A percentile compares a stretch with the other conserved stretches of the same genome.
phyloP scores from a whole-genome alignment of 2,329 filamentous ascomycete genomes.

The Aureobasidium sp. region DNA sequence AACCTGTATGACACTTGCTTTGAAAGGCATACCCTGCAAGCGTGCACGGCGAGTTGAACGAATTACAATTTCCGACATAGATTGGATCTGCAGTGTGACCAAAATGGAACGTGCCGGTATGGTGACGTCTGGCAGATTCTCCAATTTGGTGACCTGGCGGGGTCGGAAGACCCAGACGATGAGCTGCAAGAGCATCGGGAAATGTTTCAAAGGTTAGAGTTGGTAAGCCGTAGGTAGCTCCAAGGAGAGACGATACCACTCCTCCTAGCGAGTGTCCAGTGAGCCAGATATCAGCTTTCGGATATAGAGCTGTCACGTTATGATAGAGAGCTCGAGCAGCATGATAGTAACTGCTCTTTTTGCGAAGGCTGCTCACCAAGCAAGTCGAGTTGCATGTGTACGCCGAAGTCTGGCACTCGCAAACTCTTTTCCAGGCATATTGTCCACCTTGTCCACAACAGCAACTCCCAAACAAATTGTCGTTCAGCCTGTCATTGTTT shows the following conservation, averaged over 20 bases:
- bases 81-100: constrained; percentile 90
- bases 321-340: constrained; percentile 82
- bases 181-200: constrained; percentile 76
- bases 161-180: constrained; percentile 70
- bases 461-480: constrained; percentile 93
- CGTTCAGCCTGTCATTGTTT: constrained; percentile 81
- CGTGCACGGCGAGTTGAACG: constrained; percentile 76
- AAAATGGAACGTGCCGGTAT: constrained; percentile 78
- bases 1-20: constrained; percentile 75
- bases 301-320: constrained; percentile 81
- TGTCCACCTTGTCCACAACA: constrained; percentile 88
- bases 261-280: constrained; percentile 85
- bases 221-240: constrained; percentile 78
- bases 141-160: constrained; percentile 69
- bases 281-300: constrained; percentile 73
- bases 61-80: constrained; percentile 85
- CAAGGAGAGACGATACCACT: constrained; percentile 72
- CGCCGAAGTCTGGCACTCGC: constrained; percentile 78
- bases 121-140: constrained; percentile 55
- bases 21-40: constrained; percentile 88
- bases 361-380: constrained; percentile 61
- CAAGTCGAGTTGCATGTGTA: constrained; percentile 89
- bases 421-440: constrained; percentile 82
- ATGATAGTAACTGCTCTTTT: constrained; percentile 83
- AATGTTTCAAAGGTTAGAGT: constrained; percentile 84